These are phyloP conservation scores for Dryadomyces quercus-mongolicae DNA, from an alignment of 2,329 filamentous ascomycete species.

Conservation along the genomic window DNA sequence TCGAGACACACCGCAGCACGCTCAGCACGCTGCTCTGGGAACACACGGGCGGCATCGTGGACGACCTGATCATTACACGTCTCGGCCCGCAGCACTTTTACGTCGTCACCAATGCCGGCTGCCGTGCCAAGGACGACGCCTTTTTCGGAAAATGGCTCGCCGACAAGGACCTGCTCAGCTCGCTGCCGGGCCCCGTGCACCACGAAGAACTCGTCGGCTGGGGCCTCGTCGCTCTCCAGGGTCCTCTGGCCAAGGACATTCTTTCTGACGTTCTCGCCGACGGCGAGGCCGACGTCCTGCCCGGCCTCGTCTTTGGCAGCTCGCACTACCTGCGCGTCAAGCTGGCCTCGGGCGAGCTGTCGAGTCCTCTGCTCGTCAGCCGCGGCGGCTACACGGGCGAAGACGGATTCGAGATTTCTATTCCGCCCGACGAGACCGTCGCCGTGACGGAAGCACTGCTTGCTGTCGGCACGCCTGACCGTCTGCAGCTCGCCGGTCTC, in stretches of 20 bases:
- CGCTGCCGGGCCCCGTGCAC: slow-evolving; percentile 13
- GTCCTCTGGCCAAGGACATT: slow-evolving; percentile 61
- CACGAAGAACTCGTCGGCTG: slow-evolving; percentile 49
- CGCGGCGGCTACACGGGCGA: slow-evolving; percentile 94
- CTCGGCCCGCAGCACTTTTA: slow-evolving; percentile 69
- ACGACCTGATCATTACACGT: slow-evolving; percentile 84
- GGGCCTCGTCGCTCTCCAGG: slow-evolving; percentile 82
- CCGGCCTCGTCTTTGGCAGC: slow-evolving; percentile 70
- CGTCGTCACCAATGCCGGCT: slow-evolving; percentile 90
- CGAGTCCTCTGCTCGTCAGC: slow-evolving; percentile 56
- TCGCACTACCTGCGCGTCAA: slow-evolving; percentile 52
- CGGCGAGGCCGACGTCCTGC: slow-evolving; percentile 40
- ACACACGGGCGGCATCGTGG: slow-evolving; percentile 77
- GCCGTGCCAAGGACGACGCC: slow-evolving; percentile 73
- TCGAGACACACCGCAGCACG: slow-evolving; percentile 59
- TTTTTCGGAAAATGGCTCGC: slow-evolving; percentile 64
- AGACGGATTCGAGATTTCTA: slow-evolving; percentile 94
- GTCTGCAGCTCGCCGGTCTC: slow-evolving; percentile 70
- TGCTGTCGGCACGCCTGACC: slow-evolving; percentile 43
- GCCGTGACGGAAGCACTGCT: slow-evolving; percentile 60
- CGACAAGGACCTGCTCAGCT: slow-evolving; percentile 25
- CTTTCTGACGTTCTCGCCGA: slow-evolving; percentile 51
- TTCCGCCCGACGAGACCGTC: slow-evolving; percentile 54
- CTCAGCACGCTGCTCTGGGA: slow-evolving; percentile 76
- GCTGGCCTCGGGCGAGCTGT: slow-evolving; percentile 22